These are phyloP conservation scores for Paracorniculantispora psalliotae DNA, from an alignment of 2,329 filamentous ascomycete species.

Conservation along the genomic window DNA sequence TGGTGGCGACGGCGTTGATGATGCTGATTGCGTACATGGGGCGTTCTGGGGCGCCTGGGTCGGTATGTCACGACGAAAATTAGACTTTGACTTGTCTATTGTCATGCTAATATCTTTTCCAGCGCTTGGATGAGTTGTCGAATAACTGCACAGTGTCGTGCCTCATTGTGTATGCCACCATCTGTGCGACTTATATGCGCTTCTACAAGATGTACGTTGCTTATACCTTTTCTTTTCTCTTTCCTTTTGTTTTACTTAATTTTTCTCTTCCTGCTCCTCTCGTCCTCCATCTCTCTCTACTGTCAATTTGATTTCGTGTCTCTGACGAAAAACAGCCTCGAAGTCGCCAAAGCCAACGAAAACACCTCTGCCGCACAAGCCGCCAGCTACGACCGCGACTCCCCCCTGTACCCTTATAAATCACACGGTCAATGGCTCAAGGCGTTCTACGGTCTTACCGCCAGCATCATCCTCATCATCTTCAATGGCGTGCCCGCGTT, in stretches of 20 bases:
- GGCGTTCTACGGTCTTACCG: conserved; percentile 29
- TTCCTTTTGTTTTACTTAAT: no score
- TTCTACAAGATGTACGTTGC: conserved; percentile 32
- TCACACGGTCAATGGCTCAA: conserved; percentile 36
- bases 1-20: conserved; percentile 33
- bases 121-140: conserved; percentile 33
- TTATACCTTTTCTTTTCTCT: no score
- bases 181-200: conserved; percentile 35
- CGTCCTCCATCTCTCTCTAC: no score
- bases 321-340: no score
- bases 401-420: conserved; percentile 33
- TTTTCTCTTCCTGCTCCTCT: no score
- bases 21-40: conserved; percentile 37
- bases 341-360: conserved; percentile 33
- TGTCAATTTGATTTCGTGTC: no score
- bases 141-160: conserved; percentile 34
- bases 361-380: conserved; percentile 33
- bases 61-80: no score
- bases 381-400: conserved; percentile 28
- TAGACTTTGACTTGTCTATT: no score
- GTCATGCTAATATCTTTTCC: conserved; percentile 13
- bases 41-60: conserved; percentile 29
- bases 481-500: conserved; percentile 33
- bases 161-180: conserved; percentile 35
- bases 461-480: conserved; percentile 28